A percentile compares a stretch with the other conserved stretches of the same genome.
Evolutionary conservation across 495 filamentous ascomycete species (phyloP).

Genomic region (Xylaria venustula): DNA sequence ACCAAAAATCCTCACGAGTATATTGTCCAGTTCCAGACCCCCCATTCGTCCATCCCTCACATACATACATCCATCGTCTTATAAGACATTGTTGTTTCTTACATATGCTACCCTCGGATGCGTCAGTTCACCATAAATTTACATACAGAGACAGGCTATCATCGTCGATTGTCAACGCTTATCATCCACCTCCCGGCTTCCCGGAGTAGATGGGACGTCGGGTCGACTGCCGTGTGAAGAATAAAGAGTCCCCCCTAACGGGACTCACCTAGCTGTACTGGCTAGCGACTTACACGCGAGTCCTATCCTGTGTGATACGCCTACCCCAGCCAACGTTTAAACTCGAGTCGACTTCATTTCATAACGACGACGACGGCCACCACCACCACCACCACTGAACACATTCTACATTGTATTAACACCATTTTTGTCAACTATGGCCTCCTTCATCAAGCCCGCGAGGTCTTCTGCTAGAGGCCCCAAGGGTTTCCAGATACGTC

Average conservation of each 20-base stretch:
- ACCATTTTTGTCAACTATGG: constrained; percentile 18
- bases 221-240: not conserved
- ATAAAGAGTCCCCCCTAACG: not conserved
- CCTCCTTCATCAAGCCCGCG: constrained; percentile 25
- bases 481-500: constrained; percentile 24
- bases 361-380: not conserved
- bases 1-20: constrained; percentile 9
- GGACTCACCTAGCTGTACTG: not conserved
- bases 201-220: not conserved
- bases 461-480: constrained; percentile 11
- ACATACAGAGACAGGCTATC: not conserved
- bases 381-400: too few species aligned
- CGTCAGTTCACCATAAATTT: not conserved
- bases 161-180: not conserved
- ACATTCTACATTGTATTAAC: too few species aligned
- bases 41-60: constrained; percentile 13
- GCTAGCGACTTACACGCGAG: not conserved
- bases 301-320: not conserved
- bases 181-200: not conserved
- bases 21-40: constrained; percentile 7
- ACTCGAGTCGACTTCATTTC: not conserved
- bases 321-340: not conserved
- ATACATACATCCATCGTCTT: not conserved
- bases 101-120: not conserved
- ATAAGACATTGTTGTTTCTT: not conserved